Conservation (phyloP, 305 asterid genomes). For the Euphrasia arctica region DNA sequence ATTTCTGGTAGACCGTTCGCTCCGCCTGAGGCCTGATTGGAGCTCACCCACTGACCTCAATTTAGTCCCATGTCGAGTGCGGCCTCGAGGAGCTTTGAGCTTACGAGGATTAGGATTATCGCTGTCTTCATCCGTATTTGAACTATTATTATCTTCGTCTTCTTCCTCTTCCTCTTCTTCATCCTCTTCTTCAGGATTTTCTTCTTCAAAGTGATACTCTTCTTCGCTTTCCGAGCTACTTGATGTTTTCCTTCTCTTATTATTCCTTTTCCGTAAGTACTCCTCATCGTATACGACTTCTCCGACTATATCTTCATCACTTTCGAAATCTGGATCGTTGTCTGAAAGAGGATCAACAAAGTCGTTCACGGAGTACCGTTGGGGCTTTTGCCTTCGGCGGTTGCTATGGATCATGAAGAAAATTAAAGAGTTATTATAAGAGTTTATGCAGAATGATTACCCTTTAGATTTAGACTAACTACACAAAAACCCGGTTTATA, state of each 20-base stretch:
- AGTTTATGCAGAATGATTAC: neutral
- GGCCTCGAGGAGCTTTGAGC: conserved; percentile 44
- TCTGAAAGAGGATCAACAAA: conserved; percentile 48
- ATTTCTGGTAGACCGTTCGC: conserved; percentile 79
- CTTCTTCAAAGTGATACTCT: conserved; percentile 74
- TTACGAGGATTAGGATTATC: conserved; percentile 35
- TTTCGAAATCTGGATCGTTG: conserved; percentile 67
- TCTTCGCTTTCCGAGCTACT: conserved; percentile 87
- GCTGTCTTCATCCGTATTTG: conserved; percentile 66
- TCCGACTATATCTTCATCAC: conserved; percentile 93
- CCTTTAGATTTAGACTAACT: neutral
- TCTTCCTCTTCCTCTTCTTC: conserved; percentile 65
- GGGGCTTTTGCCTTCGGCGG: conserved; percentile 85
- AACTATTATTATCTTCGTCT: conserved; percentile 38
- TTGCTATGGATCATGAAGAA: conserved; percentile 43
- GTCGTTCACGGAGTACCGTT: conserved; percentile 66
- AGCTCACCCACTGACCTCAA: conserved; percentile 56
- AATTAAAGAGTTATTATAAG: neutral
- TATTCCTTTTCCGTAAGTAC: conserved; percentile 50
- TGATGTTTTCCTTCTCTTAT: conserved; percentile 52
- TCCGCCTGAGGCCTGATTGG: conserved; percentile 79
- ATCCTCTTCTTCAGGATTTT: conserved; percentile 79
- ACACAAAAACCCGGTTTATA: too few relatives aligned
- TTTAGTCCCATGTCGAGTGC: conserved; percentile 74
- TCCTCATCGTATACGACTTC: conserved; percentile 95